Evolutionary conservation across 1,284 basidiomycete genomes (phyloP), one percentile per base, ranked within the genome.

Genomic region (Gomphus bonarii): DNA sequence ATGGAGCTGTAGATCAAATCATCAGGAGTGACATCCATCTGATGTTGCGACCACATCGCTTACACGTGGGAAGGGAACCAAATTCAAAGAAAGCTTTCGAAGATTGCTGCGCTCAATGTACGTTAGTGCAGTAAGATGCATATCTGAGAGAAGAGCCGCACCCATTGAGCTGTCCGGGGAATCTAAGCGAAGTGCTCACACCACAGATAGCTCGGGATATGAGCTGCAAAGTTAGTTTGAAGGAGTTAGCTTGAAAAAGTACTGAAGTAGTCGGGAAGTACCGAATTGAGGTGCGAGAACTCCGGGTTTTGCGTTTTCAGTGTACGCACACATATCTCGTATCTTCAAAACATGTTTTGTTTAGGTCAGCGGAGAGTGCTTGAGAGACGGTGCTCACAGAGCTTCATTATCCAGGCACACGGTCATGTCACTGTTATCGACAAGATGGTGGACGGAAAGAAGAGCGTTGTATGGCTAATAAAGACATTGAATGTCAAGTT

Each of bases 391-490:
- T 9, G 73, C 80, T 52, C 59, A 93, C 77, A 97, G 72, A 4
- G 94, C 94, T 71, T 97, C 93, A 70, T 98, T 98, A 72, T 97
- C 90, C 55, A 97, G 82, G 69, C 90, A 91, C 64, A 95, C 82
- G 3, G 91, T 90, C 61, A 95, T 74, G 71, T 97, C 95, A 57
- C 88, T 84, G 70, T 90, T 90, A 64, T 97, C 94, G 14, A 95
- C 81, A 20, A 97, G 81, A 72, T 95, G 94, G 71, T 97, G 89
- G 51, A 92, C 75, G 1, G 94, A 92, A 12, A 98, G 80, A 52
- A 93, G 77, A 2, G 92, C 84, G 68, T 97, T 97, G 72, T 97
- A 97, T 0, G 89, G 89, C 82, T 86, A 59, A 3, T 63, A 52
- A 16, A 51, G 40, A 49, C n/a, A 12, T 6, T 43, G 22, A 38